These are phyloP conservation scores for Dillenia suffruticosa DNA, from an alignment of 164 flowering plant species.

Conservation along the genomic window DNA sequence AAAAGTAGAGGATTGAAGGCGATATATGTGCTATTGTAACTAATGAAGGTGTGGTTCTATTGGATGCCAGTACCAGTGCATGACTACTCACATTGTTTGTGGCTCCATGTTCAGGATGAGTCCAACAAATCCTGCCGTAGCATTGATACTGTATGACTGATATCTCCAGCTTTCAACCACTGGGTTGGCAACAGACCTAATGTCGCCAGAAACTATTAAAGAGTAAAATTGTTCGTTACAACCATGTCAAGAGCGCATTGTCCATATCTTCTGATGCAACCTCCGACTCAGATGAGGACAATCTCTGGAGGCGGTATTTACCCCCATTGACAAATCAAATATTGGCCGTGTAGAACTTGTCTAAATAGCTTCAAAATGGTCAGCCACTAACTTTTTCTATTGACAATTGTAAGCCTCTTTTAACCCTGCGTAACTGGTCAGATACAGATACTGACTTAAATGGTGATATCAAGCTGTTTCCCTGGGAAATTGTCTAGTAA, in stretches of 20 bases:
- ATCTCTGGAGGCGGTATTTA: slow-evolving; percentile 21
- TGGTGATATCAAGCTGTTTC: no score
- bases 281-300: slow-evolving; percentile 1
- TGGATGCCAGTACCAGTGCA: no score
- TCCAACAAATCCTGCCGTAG: slow-evolving; percentile 18
- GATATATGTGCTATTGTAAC: no score
- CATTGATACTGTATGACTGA: slow-evolving; percentile 23
- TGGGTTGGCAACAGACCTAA: slow-evolving; percentile 17
- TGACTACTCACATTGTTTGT: neutral
- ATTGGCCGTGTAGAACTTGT: slow-evolving; percentile 11
- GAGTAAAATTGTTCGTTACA: slow-evolving; percentile 13
- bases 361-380: no score
- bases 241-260: slow-evolving; percentile 21
- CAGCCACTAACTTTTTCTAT: no score
- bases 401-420: no score
- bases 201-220: neutral
- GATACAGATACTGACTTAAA: no score
- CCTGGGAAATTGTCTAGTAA: no score
- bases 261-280: neutral
- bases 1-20: no score
- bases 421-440: no score
- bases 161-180: slow-evolving; percentile 21
- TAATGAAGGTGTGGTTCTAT: no score
- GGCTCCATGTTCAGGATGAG: slow-evolving; percentile 8
- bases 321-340: slow-evolving; percentile 18